phyloP scores from a whole-genome alignment of 768 basidiomycete species.

The Boletus patriciae region DNA sequence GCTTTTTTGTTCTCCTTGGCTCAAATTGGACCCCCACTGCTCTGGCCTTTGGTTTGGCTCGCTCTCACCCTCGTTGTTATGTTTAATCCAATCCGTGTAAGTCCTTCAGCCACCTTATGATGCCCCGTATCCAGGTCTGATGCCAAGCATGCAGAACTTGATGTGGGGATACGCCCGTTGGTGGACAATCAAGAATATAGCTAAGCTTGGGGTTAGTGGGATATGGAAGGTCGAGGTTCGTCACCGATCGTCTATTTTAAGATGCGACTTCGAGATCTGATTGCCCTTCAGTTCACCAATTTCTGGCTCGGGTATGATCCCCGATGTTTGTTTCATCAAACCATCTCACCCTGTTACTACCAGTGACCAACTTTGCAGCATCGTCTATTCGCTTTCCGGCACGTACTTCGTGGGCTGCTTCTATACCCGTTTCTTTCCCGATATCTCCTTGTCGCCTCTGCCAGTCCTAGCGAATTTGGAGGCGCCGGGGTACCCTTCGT shows the following conservation, averaged over 20 bases:
- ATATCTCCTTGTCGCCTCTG: not conserved
- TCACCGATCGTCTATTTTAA: not conserved
- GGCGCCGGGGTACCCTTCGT: not conserved
- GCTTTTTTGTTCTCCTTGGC: slow-evolving; percentile 84
- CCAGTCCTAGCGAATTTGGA: not conserved
- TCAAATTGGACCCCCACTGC: slow-evolving; percentile 62
- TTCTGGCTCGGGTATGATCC: slow-evolving; percentile 79
- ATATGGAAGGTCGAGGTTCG: slow-evolving; percentile 70
- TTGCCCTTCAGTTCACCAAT: slow-evolving; percentile 60
- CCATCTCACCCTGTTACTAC: not conserved
- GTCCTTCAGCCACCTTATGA: not conserved
- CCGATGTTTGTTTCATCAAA: not conserved
- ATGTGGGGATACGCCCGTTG: slow-evolving; percentile 46
- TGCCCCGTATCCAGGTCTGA: not conserved
- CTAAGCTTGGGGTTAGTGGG: slow-evolving; percentile 69
- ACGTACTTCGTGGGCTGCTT: slow-evolving; percentile 73
- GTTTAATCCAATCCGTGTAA: slow-evolving; percentile 72
- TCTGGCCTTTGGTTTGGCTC: slow-evolving; percentile 85
- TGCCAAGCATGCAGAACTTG: slow-evolving; percentile 36
- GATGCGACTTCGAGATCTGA: not conserved
- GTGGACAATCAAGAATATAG: slow-evolving; percentile 71
- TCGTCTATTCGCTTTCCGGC: slow-evolving; percentile 70
- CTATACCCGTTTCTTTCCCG: slow-evolving; percentile 42
- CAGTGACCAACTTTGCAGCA: slow-evolving; percentile 80
- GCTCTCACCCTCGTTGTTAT: slow-evolving; percentile 56